phyloP scores from a whole-genome alignment of 495 filamentous ascomycete genomes.

The Astrothelium macrocarpum region DNA sequence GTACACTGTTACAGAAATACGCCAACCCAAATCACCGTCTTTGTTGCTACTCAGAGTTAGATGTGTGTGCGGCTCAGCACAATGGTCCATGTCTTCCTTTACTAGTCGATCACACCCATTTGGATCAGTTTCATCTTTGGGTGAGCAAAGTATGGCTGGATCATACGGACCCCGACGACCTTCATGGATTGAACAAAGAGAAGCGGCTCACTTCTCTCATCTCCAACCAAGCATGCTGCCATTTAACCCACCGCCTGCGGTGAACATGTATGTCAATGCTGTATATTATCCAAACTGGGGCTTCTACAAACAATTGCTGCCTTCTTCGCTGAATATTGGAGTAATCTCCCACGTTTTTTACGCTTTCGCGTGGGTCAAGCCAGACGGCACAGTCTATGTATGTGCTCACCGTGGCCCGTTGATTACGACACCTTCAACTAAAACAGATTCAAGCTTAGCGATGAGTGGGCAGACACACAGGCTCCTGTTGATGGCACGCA shows the following conservation, averaged over 20 bases:
- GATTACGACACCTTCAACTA: slow-evolving; percentile 22
- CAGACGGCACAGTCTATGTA: slow-evolving; percentile 77
- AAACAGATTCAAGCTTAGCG: slow-evolving; percentile 53
- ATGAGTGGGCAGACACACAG: slow-evolving; percentile 75
- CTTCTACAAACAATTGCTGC: slow-evolving; percentile 67
- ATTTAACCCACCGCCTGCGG: neutral
- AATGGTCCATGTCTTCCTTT: neutral
- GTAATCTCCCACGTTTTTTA: slow-evolving; percentile 76
- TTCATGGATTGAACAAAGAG: slow-evolving; percentile 12
- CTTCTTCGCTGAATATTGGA: slow-evolving; percentile 62
- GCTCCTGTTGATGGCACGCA: slow-evolving; percentile 68
- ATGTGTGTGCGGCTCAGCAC: neutral
- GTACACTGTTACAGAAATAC: too few species aligned
- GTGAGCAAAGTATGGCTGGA: neutral
- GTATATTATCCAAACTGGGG: slow-evolving; percentile 88
- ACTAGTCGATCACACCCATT: neutral
- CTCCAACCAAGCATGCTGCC: slow-evolving; percentile 10
- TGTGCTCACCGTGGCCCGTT: slow-evolving; percentile 12
- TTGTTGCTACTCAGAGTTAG: neutral
- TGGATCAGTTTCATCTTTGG: neutral
- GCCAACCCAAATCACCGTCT: neutral
- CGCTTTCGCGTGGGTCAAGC: slow-evolving; percentile 72
- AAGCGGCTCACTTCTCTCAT: slow-evolving; percentile 5
- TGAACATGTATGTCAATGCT: slow-evolving; percentile 54
- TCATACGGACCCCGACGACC: slow-evolving; percentile 4